A percentile compares a stretch with the other conserved stretches of the same genome.
These are phyloP conservation scores for Aspergillus candidus DNA, from an alignment of 2,329 filamentous ascomycete species.

Conservation along the genomic window DNA sequence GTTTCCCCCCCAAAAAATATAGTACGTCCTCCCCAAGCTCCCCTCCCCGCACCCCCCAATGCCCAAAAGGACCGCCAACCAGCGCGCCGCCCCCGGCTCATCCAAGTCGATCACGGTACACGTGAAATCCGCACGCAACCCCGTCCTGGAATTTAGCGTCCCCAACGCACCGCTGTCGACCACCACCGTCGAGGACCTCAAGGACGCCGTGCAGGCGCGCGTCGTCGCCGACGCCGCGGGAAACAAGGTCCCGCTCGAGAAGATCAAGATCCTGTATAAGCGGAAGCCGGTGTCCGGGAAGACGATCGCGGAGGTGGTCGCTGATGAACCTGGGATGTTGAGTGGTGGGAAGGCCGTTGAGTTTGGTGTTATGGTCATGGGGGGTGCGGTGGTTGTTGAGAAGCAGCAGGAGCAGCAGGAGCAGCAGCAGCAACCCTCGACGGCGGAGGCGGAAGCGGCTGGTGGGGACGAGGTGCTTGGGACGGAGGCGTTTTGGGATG, in stretches of 20 bases:
- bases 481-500: conserved; percentile 76
- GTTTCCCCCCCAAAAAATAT: neutral
- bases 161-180: conserved; percentile 54
- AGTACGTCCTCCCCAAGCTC: conserved; percentile 46
- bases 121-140: conserved; percentile 62
- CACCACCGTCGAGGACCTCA: conserved; percentile 74
- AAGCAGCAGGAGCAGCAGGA: conserved; percentile 27
- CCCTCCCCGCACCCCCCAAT: conserved; percentile 38
- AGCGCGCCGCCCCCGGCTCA: conserved; percentile 30
- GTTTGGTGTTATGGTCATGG: conserved; percentile 82
- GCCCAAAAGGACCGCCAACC: conserved; percentile 35
- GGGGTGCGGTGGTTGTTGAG: conserved; percentile 53
- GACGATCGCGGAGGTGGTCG: conserved; percentile 66
- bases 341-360: conserved; percentile 52
- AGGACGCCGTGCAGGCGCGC: conserved; percentile 59
- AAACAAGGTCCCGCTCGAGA: conserved; percentile 48
- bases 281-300: conserved; percentile 84
- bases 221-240: conserved; percentile 44
- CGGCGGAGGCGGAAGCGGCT: conserved; percentile 42
- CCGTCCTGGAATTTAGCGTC: conserved; percentile 62
- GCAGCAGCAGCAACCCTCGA: conserved; percentile 15
- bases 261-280: conserved; percentile 78
- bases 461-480: conserved; percentile 57
- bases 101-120: conserved; percentile 34
- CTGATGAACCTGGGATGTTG: conserved; percentile 44